Evolutionary conservation across 2,329 filamentous ascomycete species (phyloP).

Genomic region (Sporothrix globosa): DNA sequence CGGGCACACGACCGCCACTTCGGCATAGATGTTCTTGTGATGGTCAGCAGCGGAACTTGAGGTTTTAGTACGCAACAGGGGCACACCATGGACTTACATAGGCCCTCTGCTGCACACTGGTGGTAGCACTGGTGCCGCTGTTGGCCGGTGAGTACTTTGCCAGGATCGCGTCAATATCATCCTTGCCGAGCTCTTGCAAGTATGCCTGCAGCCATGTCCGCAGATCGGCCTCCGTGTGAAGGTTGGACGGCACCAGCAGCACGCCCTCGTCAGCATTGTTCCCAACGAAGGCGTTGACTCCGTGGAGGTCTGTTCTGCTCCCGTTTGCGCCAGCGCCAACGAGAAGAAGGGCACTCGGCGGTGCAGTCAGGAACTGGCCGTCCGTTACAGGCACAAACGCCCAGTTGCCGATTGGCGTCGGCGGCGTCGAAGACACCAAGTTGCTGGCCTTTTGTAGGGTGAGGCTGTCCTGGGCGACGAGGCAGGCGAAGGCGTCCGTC

Average conservation of each 20-base stretch:
- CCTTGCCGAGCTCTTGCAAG: conserved; percentile 42
- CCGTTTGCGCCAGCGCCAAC: too few species aligned
- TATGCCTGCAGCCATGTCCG: conserved; percentile 45
- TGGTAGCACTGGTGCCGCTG: conserved; percentile 43
- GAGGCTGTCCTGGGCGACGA: conserved; percentile 40
- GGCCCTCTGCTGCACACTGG: conserved; percentile 55
- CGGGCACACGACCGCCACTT: conserved; percentile 59
- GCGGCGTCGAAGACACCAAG: conserved; percentile 35
- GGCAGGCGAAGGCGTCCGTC: conserved; percentile 37
- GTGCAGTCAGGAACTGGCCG: conserved; percentile 40
- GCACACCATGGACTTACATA: conserved; percentile 34
- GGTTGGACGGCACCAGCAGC: conserved; percentile 49
- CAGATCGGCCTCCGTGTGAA: conserved; percentile 49
- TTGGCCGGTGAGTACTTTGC: neutral
- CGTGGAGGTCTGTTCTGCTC: conserved; percentile 37
- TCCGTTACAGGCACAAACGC: conserved; percentile 46
- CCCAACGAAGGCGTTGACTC: conserved; percentile 37
- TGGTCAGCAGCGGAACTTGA: neutral
- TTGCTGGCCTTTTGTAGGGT: conserved; percentile 39
- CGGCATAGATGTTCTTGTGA: conserved; percentile 51
- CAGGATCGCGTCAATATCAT: neutral
- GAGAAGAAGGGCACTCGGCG: conserved; percentile 41
- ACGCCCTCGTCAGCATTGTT: conserved; percentile 57
- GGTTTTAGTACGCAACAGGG: too few species aligned
- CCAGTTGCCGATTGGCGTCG: conserved; percentile 31